These are phyloP conservation scores for Chloromonas sp. DNA, from an alignment of 163 green algal species.

Conservation along the genomic window DNA sequence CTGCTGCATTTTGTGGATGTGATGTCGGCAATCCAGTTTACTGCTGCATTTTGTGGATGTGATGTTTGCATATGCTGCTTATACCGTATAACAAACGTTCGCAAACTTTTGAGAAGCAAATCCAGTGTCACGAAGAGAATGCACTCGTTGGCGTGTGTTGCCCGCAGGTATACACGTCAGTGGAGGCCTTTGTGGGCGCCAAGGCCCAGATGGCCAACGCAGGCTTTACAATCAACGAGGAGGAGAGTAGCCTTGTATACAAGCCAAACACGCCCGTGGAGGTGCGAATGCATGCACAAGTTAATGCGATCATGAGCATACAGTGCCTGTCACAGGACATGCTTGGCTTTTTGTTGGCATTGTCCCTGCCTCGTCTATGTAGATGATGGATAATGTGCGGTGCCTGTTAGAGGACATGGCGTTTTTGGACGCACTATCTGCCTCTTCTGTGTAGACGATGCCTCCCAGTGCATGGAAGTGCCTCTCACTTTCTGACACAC, in stretches of 20 bases:
- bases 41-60: background rate
- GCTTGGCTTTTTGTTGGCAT: no score
- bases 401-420: background rate
- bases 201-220: constrained; percentile 27
- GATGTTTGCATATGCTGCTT: no score
- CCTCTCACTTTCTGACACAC: no score
- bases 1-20: no score
- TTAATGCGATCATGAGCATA: no score
- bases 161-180: constrained; percentile 41
- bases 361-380: background rate
- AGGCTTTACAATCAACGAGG: constrained; percentile 52
- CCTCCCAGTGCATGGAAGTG: background rate
- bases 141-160: no score
- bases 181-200: constrained; percentile 50
- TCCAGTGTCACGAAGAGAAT: no score
- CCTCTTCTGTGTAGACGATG: background rate
- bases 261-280: constrained; percentile 47
- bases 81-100: no score
- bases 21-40: no score
- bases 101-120: no score
- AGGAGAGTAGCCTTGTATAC: constrained; percentile 63
- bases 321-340: no score
- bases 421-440: background rate
- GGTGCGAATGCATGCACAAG: constrained; percentile 10
- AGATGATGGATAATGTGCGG: background rate